Evolutionary conservation across 2,329 filamentous ascomycete genomes (phyloP), one percentile per base, ranked within the genome.

Genomic region (Hysterium pulicare): DNA sequence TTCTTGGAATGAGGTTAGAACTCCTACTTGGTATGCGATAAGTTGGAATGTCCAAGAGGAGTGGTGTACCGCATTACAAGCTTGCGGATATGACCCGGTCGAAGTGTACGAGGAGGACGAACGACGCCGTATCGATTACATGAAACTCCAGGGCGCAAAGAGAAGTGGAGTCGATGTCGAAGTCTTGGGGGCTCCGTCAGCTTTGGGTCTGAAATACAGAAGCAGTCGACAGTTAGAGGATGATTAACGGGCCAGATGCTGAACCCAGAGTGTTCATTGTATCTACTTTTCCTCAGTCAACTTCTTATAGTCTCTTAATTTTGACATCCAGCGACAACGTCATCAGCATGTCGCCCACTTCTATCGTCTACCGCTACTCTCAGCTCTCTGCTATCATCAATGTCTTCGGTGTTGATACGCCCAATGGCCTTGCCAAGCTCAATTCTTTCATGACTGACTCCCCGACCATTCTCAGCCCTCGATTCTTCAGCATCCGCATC

Each of bases 51-150:
- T 38, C n/a, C 13, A 38, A 32, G 16, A 40, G 16, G 38, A 40
- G 20, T 33, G 24, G 38, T 21, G 33, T 20, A 20, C 19, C 8
- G 38, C 38, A 11, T 21, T 40, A 11, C n/a, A 13, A 32, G 28
- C 24, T 31, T 40, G 38, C 17, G 28, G 17, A 4, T 20, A 32
- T 11, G 28, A 40, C 11, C 38, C 38, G 5, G 7, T 13, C 2
- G 38, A 40, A 33, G 38, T 40, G 11, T 40, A 22, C 17, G 17
- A 10, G 17, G 38, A 40, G 33, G 38, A 40, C 16, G 2, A 13
- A 15, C 5, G 38, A n/a, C 38, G 17, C 3, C 24, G 28, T 20
- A 19, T 8, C 8, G 7, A 20, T 6, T 32, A 32, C 23, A 13
- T 40, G n/a, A 8, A 20, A 11, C 19, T 40, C 9, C 24, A 40